Base-by-base conservation (phyloP, 1,284 basidiomycete species). In the Rhodotorula sp. region DNA sequence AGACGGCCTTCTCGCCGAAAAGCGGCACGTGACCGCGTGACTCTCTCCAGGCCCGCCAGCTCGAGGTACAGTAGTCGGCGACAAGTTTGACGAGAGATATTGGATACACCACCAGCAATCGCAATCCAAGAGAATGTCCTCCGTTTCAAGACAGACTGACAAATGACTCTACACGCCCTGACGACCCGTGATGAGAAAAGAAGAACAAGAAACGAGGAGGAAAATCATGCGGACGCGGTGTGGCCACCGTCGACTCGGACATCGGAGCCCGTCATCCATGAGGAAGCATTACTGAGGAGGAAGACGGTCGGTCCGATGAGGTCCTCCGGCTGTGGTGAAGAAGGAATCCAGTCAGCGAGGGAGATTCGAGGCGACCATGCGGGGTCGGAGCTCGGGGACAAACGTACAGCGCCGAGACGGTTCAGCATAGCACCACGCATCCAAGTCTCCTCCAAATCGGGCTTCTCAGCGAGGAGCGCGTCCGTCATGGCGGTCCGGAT, bases 401-500 rank as follows among this genome's bases (percentile, higher is more conserved):
- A 10, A 30, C 58, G 37, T 30, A 60, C 58, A 3, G 58, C 58
- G 5, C 58, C 58, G 17, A 60, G 58, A 4, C 58, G 58, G 18
- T 60, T 46, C 26, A 60, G 58, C 26, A 60, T 18, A 15, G 58
- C 58, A 6, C 58, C 58, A 1, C 58, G 26, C 58, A 60, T 60
- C 79, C 79, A 80, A 37, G 75, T 71, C 51, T 78, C 73, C 22
- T 76, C 66, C 20, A 79, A 67, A 30, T 78, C 75, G 1, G 79
- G 79, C 49, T 75, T 67, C 26, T 78, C 66, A 24, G 71, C 74
- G 29, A 80, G 74, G 24, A 77, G 72, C 17, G 68, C 73, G 15
- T 73, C 77, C 2, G 79, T 80, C 66, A 80, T 74, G 14, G 77
- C 77, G 18, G 89, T 91, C 75, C 88, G 87, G 53, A 91, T 90